Percentiles rank a stretch among this genome's conserved stretches.
These are phyloP conservation scores for Drechslerella dactyloides DNA, from an alignment of 2,329 filamentous ascomycete genomes.

Conservation along the genomic window DNA sequence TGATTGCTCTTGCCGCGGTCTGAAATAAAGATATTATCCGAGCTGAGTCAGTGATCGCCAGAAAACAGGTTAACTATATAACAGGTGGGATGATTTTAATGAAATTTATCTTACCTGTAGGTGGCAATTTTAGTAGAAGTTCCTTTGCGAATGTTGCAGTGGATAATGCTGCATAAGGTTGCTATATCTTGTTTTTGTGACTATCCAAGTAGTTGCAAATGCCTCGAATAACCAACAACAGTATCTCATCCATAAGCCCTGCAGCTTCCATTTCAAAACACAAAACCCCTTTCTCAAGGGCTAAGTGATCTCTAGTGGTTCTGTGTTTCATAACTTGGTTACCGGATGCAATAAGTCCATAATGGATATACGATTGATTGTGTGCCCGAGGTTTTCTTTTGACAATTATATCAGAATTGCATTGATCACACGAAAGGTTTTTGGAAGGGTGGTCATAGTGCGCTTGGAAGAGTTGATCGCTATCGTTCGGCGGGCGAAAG, in stretches of 20 bases:
- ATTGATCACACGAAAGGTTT: conserved; percentile 8
- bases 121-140: neutral
- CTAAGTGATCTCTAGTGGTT: too few species aligned
- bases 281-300: too few species aligned
- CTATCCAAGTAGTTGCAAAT: too few species aligned
- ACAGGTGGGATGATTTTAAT: neutral
- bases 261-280: too few species aligned
- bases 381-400: neutral
- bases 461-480: conserved; percentile 11
- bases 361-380: conserved; percentile 1
- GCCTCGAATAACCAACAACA: too few species aligned
- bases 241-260: too few species aligned
- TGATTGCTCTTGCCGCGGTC: neutral
- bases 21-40: neutral
- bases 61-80: too few species aligned
- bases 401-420: neutral
- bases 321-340: conserved; percentile 6
- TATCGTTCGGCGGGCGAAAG: neutral
- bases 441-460: conserved; percentile 11
- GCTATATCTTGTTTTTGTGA: too few species aligned
- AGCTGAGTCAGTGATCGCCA: too few species aligned
- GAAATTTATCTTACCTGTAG: neutral
- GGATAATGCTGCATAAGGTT: too few species aligned
- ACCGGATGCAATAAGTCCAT: conserved; percentile 8
- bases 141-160: neutral